Conservation (phyloP, 2,329 filamentous ascomycete species). For the Hymenoscyphus scutula region DNA sequence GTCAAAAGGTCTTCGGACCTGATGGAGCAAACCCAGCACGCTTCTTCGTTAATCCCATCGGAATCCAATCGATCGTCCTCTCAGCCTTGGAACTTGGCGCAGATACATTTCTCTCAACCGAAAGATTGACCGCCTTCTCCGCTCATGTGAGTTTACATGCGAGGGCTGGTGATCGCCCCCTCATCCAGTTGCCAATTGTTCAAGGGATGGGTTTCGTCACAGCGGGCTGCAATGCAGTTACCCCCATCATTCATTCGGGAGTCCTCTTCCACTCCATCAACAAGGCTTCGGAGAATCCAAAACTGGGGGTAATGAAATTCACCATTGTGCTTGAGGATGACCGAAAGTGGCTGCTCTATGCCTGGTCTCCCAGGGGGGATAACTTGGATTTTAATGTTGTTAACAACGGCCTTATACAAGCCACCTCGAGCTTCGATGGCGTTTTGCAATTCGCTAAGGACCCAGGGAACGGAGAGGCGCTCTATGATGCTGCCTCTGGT, state of each 20-base stretch:
- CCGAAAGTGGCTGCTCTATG: conserved; percentile 78
- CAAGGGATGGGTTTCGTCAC: conserved; percentile 91
- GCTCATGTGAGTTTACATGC: conserved; percentile 66
- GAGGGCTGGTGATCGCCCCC: conserved; percentile 50
- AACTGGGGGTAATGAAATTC: conserved; percentile 72
- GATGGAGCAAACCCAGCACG: conserved; percentile 56
- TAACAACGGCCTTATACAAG: conserved; percentile 63
- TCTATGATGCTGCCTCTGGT: conserved; percentile 75
- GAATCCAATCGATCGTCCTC: conserved; percentile 76
- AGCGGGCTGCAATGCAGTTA: conserved; percentile 66
- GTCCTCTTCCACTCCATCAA: conserved; percentile 72
- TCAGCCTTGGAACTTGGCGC: conserved; percentile 71
- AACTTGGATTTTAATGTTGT: conserved; percentile 66
- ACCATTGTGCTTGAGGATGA: conserved; percentile 69
- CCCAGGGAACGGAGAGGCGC: conserved; percentile 58
- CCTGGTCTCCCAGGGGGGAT: conserved; percentile 56
- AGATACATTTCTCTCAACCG: conserved; percentile 54
- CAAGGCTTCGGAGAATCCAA: conserved; percentile 53
- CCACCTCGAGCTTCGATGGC: conserved; percentile 68
- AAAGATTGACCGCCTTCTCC: conserved; percentile 56
- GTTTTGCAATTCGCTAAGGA: conserved; percentile 82
- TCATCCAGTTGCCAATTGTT: conserved; percentile 75
- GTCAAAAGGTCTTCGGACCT: conserved; percentile 65
- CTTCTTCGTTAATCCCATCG: conserved; percentile 79
- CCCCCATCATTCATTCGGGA: conserved; percentile 70